phyloP scores from a whole-genome alignment of 768 basidiomycete species.

The Agaricus bisporus region DNA sequence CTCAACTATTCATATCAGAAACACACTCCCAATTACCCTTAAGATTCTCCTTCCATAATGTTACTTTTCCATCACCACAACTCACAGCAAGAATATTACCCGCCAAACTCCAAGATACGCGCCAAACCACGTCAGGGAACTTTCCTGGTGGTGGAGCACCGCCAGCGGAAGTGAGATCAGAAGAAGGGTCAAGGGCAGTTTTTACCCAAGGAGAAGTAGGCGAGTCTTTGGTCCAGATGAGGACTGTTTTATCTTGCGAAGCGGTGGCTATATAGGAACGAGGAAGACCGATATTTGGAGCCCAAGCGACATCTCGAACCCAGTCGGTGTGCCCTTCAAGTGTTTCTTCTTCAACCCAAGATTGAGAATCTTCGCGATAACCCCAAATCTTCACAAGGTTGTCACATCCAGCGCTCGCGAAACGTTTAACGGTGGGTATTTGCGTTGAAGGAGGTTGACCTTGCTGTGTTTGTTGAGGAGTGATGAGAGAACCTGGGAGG shows the following conservation, averaged over 20 bases:
- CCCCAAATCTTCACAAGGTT: conserved; percentile 94
- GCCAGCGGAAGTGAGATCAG: conserved; percentile 38
- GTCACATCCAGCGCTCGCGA: conserved; percentile 95
- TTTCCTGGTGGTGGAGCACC: conserved; percentile 56
- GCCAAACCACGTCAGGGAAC: conserved; percentile 97
- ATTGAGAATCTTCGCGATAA: conserved; percentile 79
- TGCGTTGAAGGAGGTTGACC: conserved; percentile 35
- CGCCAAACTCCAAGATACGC: conserved; percentile 96
- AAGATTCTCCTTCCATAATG: conserved; percentile 96
- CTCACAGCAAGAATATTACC: conserved; percentile 95
- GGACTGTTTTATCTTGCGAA: conserved; percentile 87
- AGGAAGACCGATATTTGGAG: conserved; percentile 92
- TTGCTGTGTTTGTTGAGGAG: conserved; percentile 50
- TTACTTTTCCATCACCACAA: conserved; percentile 97
- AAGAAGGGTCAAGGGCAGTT: conserved; percentile 70
- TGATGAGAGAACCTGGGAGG: conserved; percentile 78
- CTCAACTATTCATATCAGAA: conserved; percentile 82
- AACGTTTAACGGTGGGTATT: conserved; percentile 73
- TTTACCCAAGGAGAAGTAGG: conserved; percentile 73
- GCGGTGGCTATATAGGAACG: conserved; percentile 95
- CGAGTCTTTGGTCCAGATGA: conserved; percentile 87
- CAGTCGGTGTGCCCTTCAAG: conserved; percentile 94
- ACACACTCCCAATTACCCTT: conserved; percentile 97
- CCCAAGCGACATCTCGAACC: conserved; percentile 99
- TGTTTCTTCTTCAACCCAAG: conserved; percentile 87